Base-by-base conservation (phyloP, 345 rosid genomes). In the Euphorbia pulcherrima region DNA sequence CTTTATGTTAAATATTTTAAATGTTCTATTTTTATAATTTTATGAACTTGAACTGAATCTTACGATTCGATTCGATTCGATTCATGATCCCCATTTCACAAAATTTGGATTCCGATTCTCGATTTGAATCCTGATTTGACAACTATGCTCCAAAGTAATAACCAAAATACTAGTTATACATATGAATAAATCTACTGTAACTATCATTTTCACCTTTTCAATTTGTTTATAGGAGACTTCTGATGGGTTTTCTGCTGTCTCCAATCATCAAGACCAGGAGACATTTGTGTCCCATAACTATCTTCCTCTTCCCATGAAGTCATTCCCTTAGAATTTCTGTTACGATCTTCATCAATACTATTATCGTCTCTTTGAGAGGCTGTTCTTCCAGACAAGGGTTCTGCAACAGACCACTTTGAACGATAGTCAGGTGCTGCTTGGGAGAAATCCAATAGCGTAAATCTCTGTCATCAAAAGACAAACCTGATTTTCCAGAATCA, bases 221-320 rank as follows among this genome's bases (percentile, higher is more conserved):
- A 77, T 63, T 86, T 91, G 71, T 67, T 82, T 47, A 68, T 83
- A 60, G 97, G 88, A 30, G 98, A 92, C 26, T 55, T 83, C 60
- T 56, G 86, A 58, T 57, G 84, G 72, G 30, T 83, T 47, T 75
- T 83, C 51, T 75, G 84, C 65, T 84, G 88, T 67, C 89, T 85
- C 87, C 84, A 85, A 26, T 89, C 97, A 55, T 89, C 88, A 62
- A 82, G 86, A 68, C 88, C 96, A 74, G 91, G 91, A 50, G 97
- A 85, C 79, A 87, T 90, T 83, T 84, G 80, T 54, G 80, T 75
- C 65, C 81, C 74, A 68, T 86, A 86, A 70, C 75, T 76, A 39
- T 77, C 86, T 67, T 86, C 83, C 75, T 73, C 80, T 46, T 82
- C 84, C 78, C 75, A 84, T 39, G 68, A 11, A 11, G 70, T 7